Conservation (phyloP, 225 moss, liverwort and hornwort species). For the Ulota crispa region DNA sequence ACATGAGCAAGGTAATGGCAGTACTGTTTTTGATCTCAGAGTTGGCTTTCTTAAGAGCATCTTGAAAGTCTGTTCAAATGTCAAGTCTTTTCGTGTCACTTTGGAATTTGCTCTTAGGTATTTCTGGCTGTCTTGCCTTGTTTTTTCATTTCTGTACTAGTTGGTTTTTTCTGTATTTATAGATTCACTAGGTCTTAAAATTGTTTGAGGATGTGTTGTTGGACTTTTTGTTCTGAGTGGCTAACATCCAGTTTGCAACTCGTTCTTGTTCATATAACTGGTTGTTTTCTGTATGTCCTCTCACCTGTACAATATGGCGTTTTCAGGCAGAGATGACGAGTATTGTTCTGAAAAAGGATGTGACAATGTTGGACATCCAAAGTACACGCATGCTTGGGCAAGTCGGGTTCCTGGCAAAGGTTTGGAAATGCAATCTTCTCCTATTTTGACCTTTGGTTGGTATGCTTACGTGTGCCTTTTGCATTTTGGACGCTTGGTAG, state of each 20-base stretch:
- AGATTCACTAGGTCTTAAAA: neutral
- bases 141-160: neutral
- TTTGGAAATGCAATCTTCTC: slow-evolving; percentile 11
- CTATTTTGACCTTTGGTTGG: neutral
- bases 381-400: slow-evolving; percentile 97
- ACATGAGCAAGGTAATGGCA: slow-evolving; percentile 58
- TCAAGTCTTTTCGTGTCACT: neutral
- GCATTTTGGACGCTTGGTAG: neutral
- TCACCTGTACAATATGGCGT: neutral
- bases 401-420: slow-evolving; percentile 90
- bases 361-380: slow-evolving; percentile 94
- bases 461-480: neutral
- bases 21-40: neutral
- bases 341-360: slow-evolving; percentile 89
- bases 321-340: slow-evolving; percentile 79
- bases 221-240: neutral
- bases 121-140: neutral
- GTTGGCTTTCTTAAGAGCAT: neutral
- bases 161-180: neutral
- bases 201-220: neutral
- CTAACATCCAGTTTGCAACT: neutral
- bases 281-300: neutral
- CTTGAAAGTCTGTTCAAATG: neutral
- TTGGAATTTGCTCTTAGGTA: neutral
- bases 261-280: neutral